Base-by-base conservation (phyloP, 2,329 filamentous ascomycete species). In the Aspergillus sp. region DNA sequence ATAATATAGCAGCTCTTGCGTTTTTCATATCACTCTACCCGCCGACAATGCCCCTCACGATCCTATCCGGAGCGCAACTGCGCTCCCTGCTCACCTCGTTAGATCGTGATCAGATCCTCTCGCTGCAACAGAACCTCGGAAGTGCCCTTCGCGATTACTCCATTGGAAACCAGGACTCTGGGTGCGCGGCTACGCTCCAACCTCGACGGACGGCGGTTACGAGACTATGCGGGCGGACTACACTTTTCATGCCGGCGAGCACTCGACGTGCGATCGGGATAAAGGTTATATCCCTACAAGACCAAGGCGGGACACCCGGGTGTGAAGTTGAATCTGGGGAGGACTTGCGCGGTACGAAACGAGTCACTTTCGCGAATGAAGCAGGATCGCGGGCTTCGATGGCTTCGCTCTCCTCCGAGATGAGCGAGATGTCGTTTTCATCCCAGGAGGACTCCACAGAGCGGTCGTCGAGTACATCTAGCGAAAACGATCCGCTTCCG, bases 161-260 rank as follows among this genome's bases (percentile, higher is more conserved):
- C 0, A 88, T 86, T 15, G 83, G 85, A 3, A 84, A 82, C 25
- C 86, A 89, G 59, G 81, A 84, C 43, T 79, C 85, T 41, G 83
- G 83, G 41, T 88, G 85, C 67, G 84, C 83, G 57, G 83, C 85
- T 2, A 80, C 81, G 9, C 88, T 85, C 64, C 88, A 91, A 63
- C 87, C 87, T 0, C 82, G 84, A 60, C 81, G 87, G 46, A 89
- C 86, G 1, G 80, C 83, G 2, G 82, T 90, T 56, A 85, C 84
- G 56, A 83, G 85, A 13, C 83, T 83, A 55, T 83, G 87, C 80
- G 87, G 87, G 3, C 82, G 83, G 34, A 87, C 84, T 1, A 89
- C 86, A 3, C 77, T 90, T 9, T 89, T 90, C 75, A 89, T 90
- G 86, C 88, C 89, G 2, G 87, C 87, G 13, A 87, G 82, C 45